phyloP scores from a whole-genome alignment of 1,284 basidiomycete species.

The Sphagnurus paluster region DNA sequence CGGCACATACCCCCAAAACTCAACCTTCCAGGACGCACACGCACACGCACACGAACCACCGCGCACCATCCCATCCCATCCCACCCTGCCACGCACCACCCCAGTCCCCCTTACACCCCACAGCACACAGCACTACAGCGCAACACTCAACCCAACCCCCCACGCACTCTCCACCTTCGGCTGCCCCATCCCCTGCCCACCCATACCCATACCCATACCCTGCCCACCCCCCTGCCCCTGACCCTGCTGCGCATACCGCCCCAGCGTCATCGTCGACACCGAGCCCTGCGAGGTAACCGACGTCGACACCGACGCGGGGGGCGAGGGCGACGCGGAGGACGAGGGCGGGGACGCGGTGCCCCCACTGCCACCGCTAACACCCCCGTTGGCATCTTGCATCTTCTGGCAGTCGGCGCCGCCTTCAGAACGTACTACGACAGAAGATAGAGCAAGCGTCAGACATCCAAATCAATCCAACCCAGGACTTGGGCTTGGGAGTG shows the following conservation, averaged over 20 bases:
- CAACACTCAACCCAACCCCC: slow-evolving; percentile 17
- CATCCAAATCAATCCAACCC: neutral
- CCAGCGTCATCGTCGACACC: neutral
- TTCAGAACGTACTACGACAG: slow-evolving; percentile 32
- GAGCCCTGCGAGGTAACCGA: neutral
- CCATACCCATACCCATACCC: neutral
- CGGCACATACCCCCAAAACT: too few species aligned
- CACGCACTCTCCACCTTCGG: slow-evolving; percentile 15
- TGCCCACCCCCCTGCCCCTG: neutral
- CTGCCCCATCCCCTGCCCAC: neutral
- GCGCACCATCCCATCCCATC: too few species aligned
- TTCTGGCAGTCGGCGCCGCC: slow-evolving; percentile 36
- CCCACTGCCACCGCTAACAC: slow-evolving; percentile 18
- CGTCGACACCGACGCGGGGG: neutral
- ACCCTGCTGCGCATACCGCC: neutral
- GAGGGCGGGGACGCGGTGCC: slow-evolving; percentile 3
- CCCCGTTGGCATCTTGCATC: too few species aligned
- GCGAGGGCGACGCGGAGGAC: neutral
- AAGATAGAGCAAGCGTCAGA: neutral
- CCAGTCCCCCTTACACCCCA: neutral
- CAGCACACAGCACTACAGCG: slow-evolving; percentile 6
- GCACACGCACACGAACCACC: too few species aligned
- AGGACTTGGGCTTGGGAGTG: too few species aligned
- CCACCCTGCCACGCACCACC: neutral
- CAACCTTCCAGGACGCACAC: too few species aligned